Percentiles rank a stretch among this genome's conserved stretches.
phyloP scores from a whole-genome alignment of 495 filamentous ascomycete genomes.

The Penicillium riverlandense region DNA sequence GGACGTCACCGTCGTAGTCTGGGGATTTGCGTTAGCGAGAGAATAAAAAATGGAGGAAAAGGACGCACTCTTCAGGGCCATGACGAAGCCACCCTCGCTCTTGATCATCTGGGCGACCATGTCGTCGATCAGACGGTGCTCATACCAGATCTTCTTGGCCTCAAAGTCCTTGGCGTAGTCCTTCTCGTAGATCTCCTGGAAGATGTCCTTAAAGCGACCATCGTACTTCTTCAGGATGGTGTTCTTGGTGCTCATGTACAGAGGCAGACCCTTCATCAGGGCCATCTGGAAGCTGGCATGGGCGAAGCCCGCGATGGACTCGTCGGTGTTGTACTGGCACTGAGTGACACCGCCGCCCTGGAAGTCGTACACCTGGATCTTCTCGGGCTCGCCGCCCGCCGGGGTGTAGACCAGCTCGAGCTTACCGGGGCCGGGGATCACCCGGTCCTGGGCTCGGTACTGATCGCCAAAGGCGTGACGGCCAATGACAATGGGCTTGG shows the following conservation, averaged over 20 bases:
- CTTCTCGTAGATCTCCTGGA: slow-evolving; percentile 90
- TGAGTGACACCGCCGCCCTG: slow-evolving; percentile 81
- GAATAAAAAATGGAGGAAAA: not conserved
- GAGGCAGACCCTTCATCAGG: slow-evolving; percentile 71
- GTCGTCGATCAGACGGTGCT: slow-evolving; percentile 97
- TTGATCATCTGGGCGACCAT: slow-evolving; percentile 99
- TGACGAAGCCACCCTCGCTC: slow-evolving; percentile 87
- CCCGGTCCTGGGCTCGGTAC: slow-evolving; percentile 89
- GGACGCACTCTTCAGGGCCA: slow-evolving; percentile 88
- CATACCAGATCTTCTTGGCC: slow-evolving; percentile 91
- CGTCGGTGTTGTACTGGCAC: slow-evolving; percentile 96
- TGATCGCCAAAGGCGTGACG: slow-evolving; percentile 98
- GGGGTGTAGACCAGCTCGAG: slow-evolving; percentile 93
- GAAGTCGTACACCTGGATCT: slow-evolving; percentile 87
- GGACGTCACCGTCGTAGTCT: slow-evolving; percentile 99
- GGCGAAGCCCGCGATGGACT: slow-evolving; percentile 89
- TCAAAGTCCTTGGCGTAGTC: slow-evolving; percentile 85
- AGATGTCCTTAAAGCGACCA: slow-evolving; percentile 97
- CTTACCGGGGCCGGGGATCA: slow-evolving; percentile 73
- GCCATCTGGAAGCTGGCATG: slow-evolving; percentile 95
- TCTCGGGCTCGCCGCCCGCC: slow-evolving; percentile 69
- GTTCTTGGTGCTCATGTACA: slow-evolving; percentile 99
- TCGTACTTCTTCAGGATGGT: slow-evolving; percentile 99
- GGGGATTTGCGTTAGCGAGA: slow-evolving; percentile 1
- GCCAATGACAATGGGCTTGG: slow-evolving; percentile 96